These are phyloP conservation scores for Berkeleyomyces basicola DNA, from an alignment of 2,329 filamentous ascomycete genomes.

Conservation along the genomic window DNA sequence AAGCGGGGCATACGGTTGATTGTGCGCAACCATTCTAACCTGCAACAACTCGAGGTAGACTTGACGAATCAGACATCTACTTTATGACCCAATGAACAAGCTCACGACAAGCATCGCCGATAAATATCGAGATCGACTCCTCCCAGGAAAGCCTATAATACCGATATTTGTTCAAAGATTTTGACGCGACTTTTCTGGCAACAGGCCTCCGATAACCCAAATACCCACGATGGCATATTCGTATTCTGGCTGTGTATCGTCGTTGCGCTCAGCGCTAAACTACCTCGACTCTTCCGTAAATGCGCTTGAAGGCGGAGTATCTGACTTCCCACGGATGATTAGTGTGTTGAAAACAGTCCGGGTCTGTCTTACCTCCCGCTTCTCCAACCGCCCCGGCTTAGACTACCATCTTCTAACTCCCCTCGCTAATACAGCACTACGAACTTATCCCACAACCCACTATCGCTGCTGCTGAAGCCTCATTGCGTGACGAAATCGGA, in stretches of 20 bases:
- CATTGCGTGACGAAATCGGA: conserved; percentile 76
- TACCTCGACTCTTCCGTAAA: conserved; percentile 44
- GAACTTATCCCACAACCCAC: conserved; percentile 79
- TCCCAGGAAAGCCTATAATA: too few species aligned
- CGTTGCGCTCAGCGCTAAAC: conserved; percentile 41
- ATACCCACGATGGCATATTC: conserved; percentile 7
- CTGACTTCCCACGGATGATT: conserved; percentile 40
- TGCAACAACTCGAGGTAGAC: too few species aligned
- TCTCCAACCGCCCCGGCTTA: background rate
- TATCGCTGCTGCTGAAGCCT: conserved; percentile 64
- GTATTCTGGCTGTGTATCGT: conserved; percentile 42
- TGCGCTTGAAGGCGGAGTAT: conserved; percentile 37
- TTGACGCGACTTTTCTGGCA: background rate
- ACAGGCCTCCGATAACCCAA: background rate
- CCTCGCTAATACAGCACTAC: conserved; percentile 60
- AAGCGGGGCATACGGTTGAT: background rate
- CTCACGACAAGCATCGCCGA: background rate
- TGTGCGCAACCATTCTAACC: too few species aligned
- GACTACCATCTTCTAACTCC: conserved; percentile 68
- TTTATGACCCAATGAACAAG: background rate
- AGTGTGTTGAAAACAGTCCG: conserved; percentile 41
- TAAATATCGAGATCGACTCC: too few species aligned
- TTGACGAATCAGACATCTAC: too few species aligned
- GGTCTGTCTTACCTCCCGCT: conserved; percentile 23
- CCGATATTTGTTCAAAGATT: background rate